A percentile compares a stretch with the other conserved stretches of the same genome.
Evolutionary conservation across 306 rosid species (phyloP).

Genomic region (Dryas alaskensis): DNA sequence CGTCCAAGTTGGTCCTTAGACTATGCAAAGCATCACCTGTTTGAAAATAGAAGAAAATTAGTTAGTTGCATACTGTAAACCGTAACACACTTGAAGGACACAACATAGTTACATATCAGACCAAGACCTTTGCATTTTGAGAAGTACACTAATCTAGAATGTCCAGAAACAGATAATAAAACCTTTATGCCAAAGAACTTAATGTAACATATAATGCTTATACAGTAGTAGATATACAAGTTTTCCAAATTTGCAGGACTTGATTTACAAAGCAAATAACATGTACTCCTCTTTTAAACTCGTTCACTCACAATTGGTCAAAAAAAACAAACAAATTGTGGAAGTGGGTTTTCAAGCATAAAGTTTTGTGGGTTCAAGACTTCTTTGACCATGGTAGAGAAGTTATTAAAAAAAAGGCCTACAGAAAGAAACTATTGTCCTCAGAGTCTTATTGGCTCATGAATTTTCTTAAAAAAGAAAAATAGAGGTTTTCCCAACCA

Average conservation of each 20-base stretch:
- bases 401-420: background rate
- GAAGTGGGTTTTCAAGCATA: background rate
- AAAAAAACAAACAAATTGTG: slow-evolving; percentile 1
- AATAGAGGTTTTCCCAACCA: slow-evolving; percentile 2
- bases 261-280: background rate
- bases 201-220: slow-evolving; percentile 11
- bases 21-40: slow-evolving; percentile 97
- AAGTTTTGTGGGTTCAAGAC: background rate
- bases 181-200: background rate
- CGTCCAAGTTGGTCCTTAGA: slow-evolving; percentile 78
- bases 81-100: background rate
- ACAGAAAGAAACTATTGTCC: slow-evolving; percentile 11
- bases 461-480: background rate
- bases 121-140: slow-evolving; percentile 4
- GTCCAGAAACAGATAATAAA: background rate
- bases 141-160: background rate
- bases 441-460: slow-evolving; percentile 22
- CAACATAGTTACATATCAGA: background rate
- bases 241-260: background rate
- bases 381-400: background rate
- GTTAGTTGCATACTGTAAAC: slow-evolving; percentile 22
- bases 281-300: background rate
- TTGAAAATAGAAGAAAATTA: slow-evolving; percentile 21
- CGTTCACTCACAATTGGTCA: slow-evolving; percentile 1
- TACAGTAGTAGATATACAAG: background rate